Conservation (phyloP, 169 alveolate species). For the Babesia caballi region DNA sequence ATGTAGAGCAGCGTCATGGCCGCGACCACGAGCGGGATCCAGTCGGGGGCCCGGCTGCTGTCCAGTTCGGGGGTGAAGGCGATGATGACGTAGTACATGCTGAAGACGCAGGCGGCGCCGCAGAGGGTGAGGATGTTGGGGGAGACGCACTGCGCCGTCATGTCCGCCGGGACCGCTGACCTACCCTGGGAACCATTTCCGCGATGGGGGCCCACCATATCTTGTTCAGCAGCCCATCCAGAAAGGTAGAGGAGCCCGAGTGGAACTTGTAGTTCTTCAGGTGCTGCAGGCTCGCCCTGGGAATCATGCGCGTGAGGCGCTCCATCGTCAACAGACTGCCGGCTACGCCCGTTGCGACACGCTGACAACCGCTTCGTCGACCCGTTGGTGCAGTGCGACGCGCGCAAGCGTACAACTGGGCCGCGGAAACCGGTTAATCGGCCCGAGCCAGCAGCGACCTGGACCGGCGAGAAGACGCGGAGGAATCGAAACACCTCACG, state of each 20-base stretch:
- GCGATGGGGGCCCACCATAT: constrained; percentile 51
- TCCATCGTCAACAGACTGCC: too few relatives aligned
- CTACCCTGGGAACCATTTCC: constrained; percentile 35
- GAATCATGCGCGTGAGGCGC: constrained; percentile 28
- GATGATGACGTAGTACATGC: constrained; percentile 32
- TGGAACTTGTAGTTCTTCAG: constrained; percentile 47
- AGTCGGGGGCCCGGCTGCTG: constrained; percentile 11
- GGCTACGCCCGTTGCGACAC: too few relatives aligned
- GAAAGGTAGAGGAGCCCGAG: constrained; percentile 2
- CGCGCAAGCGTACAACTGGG: too few relatives aligned
- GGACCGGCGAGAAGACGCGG: too few relatives aligned
- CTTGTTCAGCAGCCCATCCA: constrained; percentile 23
- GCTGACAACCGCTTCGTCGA: too few relatives aligned
- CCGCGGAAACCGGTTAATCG: too few relatives aligned
- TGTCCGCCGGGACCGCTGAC: background rate
- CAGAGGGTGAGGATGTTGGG: constrained; percentile 42
- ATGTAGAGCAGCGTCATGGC: constrained; percentile 19
- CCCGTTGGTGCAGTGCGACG: too few relatives aligned
- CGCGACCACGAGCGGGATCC: constrained; percentile 28
- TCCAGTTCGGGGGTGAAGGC: constrained; percentile 25
- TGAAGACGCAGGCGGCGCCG: constrained; percentile 35
- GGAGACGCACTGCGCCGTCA: constrained; percentile 21
- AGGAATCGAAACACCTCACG: too few relatives aligned
- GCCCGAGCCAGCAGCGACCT: too few relatives aligned
- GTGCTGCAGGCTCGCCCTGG: constrained; percentile 33